Percentiles rank a stretch among this genome's conserved stretches.
phyloP scores from a whole-genome alignment of 768 basidiomycete species.

The Candolleomyces efflorescens region DNA sequence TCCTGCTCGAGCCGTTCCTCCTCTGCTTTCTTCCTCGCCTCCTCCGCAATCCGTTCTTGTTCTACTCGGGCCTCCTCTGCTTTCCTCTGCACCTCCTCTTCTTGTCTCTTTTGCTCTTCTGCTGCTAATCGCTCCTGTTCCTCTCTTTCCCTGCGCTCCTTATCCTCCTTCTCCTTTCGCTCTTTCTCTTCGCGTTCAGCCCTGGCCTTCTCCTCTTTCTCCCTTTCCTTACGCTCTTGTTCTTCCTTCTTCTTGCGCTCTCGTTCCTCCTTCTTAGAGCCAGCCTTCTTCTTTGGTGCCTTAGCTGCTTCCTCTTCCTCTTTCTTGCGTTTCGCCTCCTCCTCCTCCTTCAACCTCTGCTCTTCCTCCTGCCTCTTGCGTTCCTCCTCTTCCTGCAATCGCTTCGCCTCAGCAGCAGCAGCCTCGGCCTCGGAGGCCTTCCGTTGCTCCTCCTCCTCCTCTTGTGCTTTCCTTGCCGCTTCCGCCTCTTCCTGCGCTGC shows the following conservation, averaged over 20 bases:
- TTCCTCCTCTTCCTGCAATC: constrained; percentile 28
- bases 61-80: not conserved
- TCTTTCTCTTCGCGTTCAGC: not conserved
- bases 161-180: not conserved
- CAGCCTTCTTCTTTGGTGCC: constrained; percentile 4
- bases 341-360: constrained; percentile 5
- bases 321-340: constrained; percentile 4
- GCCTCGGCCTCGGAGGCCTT: constrained; percentile 6
- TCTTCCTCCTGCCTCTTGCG: constrained; percentile 9
- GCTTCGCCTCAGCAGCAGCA: constrained; percentile 5
- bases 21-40: not conserved
- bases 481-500: constrained; percentile 46
- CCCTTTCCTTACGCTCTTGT: not conserved
- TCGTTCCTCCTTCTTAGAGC: not conserved
- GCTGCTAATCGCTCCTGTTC: not conserved
- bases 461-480: constrained; percentile 41
- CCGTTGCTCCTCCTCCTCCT: not conserved
- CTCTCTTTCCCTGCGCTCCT: not conserved
- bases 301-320: constrained; percentile 27
- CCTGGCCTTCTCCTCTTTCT: constrained; percentile 2
- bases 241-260: not conserved
- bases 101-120: not conserved
- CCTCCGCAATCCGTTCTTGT: not conserved
- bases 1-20: not conserved
- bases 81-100: not conserved